Evolutionary conservation across 352 stramenopile genomes (phyloP).

Genomic region (Globisporangium cylindrosporum): DNA sequence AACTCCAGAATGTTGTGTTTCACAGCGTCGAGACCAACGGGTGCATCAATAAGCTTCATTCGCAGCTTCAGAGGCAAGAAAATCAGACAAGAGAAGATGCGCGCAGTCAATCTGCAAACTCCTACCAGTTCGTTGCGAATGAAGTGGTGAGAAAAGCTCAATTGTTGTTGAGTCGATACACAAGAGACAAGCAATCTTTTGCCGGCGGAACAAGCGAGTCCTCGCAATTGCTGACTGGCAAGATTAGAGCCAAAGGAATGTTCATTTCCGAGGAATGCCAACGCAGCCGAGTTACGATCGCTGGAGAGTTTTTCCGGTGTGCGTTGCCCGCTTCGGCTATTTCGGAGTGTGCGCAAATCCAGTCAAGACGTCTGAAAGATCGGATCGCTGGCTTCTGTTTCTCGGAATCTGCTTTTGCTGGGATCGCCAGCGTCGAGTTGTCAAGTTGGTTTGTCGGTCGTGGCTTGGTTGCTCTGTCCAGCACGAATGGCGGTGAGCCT

Average conservation of each 20-base stretch:
- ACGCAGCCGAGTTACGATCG: constrained; percentile 3
- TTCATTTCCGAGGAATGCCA: not conserved
- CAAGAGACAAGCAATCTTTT: constrained; percentile 4
- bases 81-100: not conserved
- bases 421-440: constrained; percentile 22
- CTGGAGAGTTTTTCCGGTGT: constrained; percentile 35
- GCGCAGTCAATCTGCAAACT: constrained; percentile 11
- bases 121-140: constrained; percentile 32
- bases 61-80: constrained; percentile 24
- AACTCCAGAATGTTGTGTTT: constrained; percentile 38
- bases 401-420: constrained; percentile 21
- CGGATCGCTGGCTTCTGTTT: constrained; percentile 33
- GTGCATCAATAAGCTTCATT: constrained; percentile 38
- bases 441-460: constrained; percentile 37
- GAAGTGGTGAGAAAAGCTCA: constrained; percentile 27
- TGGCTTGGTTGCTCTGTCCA: constrained; percentile 27
- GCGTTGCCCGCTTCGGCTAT: constrained; percentile 20
- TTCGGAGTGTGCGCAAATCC: constrained; percentile 27
- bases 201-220: not conserved
- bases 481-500: constrained; percentile 14
- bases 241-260: not conserved
- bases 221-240: not conserved
- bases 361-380: constrained; percentile 34
- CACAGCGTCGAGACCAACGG: constrained; percentile 32
- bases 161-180: constrained; percentile 31